phyloP scores from a whole-genome alignment of 768 basidiomycete genomes.

The Phaffia australis region DNA sequence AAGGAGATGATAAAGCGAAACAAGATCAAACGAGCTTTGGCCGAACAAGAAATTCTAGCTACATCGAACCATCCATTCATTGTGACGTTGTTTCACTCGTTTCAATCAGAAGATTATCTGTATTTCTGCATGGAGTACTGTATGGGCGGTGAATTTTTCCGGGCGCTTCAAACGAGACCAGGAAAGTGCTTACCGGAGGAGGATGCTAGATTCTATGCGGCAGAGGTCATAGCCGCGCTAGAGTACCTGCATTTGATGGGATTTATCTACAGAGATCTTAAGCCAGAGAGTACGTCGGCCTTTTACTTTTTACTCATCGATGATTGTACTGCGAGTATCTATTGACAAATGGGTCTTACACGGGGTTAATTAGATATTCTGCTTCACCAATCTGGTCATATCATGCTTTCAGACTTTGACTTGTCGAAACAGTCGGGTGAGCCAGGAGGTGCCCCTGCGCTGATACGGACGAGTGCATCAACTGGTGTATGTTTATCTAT shows the following conservation, averaged over 20 bases:
- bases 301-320: background rate
- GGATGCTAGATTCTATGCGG: constrained; percentile 91
- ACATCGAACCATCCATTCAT: constrained; percentile 99
- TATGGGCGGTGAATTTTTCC: constrained; percentile 98
- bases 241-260: constrained; percentile 99
- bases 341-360: background rate
- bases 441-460: constrained; percentile 71
- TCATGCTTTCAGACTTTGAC: constrained; percentile 99
- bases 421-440: constrained; percentile 89
- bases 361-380: constrained; percentile 62
- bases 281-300: constrained; percentile 84
- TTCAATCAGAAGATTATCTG: constrained; percentile 94
- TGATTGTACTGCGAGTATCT: background rate
- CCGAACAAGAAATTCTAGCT: constrained; percentile 96
- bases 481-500: constrained; percentile 60
- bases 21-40: constrained; percentile 97
- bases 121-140: constrained; percentile 87
- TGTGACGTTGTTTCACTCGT: constrained; percentile 96
- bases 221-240: constrained; percentile 92
- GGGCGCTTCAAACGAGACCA: constrained; percentile 86
- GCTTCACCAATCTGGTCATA: constrained; percentile 93
- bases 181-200: constrained; percentile 96
- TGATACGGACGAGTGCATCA: constrained; percentile 70
- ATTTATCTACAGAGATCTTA: constrained; percentile 97
- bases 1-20: constrained; percentile 99